phyloP scores from a whole-genome alignment of 2,329 filamentous ascomycete species.

The Thielaviopsis punctulata region DNA sequence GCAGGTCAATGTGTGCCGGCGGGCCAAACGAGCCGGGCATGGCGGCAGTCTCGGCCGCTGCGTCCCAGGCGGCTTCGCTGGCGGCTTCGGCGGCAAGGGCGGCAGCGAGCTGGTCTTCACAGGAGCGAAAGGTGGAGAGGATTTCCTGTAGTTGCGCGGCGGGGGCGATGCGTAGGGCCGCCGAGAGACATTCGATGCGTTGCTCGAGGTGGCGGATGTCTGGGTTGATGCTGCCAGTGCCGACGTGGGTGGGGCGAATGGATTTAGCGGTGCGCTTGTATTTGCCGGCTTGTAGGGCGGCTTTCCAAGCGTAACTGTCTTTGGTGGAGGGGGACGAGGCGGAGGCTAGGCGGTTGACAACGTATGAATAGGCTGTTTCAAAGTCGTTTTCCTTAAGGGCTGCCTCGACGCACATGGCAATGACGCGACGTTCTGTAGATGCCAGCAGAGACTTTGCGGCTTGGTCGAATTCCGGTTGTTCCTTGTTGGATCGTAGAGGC shows the following conservation, averaged over 20 bases:
- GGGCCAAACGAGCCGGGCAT: conserved; percentile 38
- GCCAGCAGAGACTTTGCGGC: conserved; percentile 15
- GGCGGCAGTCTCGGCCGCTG: conserved; percentile 39
- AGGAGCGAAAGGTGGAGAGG: conserved; percentile 55
- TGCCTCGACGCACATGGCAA: conserved; percentile 65
- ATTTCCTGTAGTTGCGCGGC: conserved; percentile 54
- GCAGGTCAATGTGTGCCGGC: conserved; percentile 12
- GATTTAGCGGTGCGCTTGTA: conserved; percentile 43
- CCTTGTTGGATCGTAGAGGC: conserved; percentile 11
- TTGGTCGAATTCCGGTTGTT: conserved; percentile 15
- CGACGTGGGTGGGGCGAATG: conserved; percentile 38
- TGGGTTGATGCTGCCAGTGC: conserved; percentile 40
- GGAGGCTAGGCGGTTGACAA: conserved; percentile 47
- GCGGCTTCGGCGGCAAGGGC: conserved; percentile 49
- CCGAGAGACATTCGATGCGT: conserved; percentile 61
- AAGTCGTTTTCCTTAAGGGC: conserved; percentile 64
- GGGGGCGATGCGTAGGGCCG: conserved; percentile 59
- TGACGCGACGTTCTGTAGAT: conserved; percentile 46
- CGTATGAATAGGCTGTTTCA: conserved; percentile 73
- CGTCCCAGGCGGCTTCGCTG: conserved; percentile 54
- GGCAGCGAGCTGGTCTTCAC: conserved; percentile 58
- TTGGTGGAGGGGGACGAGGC: conserved; percentile 13
- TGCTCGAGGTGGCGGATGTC: conserved; percentile 61
- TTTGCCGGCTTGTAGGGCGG: conserved; percentile 61
- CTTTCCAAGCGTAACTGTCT: conserved; percentile 62